Evolutionary conservation across 768 basidiomycete genomes (phyloP).

Genomic region (Chiua virens): DNA sequence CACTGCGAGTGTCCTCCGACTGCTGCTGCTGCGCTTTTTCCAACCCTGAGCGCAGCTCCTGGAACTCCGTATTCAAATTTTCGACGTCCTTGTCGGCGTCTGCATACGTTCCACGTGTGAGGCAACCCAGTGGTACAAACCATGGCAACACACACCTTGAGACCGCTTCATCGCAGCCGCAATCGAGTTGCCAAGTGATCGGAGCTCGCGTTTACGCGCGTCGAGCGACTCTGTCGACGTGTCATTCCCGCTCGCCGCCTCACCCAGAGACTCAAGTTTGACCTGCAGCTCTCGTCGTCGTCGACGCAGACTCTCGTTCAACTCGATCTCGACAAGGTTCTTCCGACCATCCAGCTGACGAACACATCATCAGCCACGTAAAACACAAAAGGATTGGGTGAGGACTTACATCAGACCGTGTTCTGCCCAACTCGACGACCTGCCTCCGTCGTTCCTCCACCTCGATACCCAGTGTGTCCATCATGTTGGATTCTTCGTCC

Average conservation of each 20-base stretch:
- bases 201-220: slow-evolving; percentile 66
- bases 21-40: slow-evolving; percentile 83
- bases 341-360: slow-evolving; percentile 62
- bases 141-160: slow-evolving; percentile 43
- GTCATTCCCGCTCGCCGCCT: slow-evolving; percentile 53
- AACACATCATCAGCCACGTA: background rate
- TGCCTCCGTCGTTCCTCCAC: slow-evolving; percentile 73
- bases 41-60: slow-evolving; percentile 61
- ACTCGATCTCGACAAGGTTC: slow-evolving; percentile 85
- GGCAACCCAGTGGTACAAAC: background rate
- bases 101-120: slow-evolving; percentile 24
- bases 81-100: slow-evolving; percentile 77
- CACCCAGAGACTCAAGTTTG: slow-evolving; percentile 76
- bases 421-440: slow-evolving; percentile 65
- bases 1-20: slow-evolving; percentile 79
- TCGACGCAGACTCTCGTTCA: slow-evolving; percentile 84
- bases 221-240: slow-evolving; percentile 68
- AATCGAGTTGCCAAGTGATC: slow-evolving; percentile 65
- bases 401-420: slow-evolving; percentile 64
- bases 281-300: slow-evolving; percentile 73
- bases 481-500: slow-evolving; percentile 63
- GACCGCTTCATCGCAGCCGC: slow-evolving; percentile 59
- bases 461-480: slow-evolving; percentile 70
- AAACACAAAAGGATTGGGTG: background rate
- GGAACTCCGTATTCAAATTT: slow-evolving; percentile 56